Conservation (phyloP, 306 rosid species). For the Trichosanthes cucumerina region DNA sequence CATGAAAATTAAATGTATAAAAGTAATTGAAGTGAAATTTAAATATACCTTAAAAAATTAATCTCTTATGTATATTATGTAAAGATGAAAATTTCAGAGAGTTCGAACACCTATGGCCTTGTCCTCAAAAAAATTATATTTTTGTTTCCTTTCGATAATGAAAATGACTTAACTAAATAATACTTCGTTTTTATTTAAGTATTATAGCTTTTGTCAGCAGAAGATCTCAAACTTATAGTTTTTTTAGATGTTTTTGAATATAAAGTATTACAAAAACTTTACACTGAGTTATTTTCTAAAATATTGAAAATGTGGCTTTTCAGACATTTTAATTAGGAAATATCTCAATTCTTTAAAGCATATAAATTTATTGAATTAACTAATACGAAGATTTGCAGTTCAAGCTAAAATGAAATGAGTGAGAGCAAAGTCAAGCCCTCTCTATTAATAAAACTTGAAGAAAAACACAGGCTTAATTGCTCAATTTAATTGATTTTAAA, state of each 20-base stretch:
- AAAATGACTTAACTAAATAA: neutral
- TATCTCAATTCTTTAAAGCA: neutral
- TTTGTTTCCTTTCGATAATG: neutral
- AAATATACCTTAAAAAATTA: too few species aligned
- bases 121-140: too few species aligned
- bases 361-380: neutral
- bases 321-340: neutral
- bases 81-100: too few species aligned
- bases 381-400: neutral
- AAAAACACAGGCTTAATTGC: neutral
- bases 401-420: constrained; percentile 4
- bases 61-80: too few species aligned
- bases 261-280: too few species aligned
- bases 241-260: too few species aligned
- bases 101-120: too few species aligned
- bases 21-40: too few species aligned
- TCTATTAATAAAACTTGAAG: neutral
- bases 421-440: neutral
- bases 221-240: neutral
- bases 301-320: too few species aligned
- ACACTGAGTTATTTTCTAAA: too few species aligned
- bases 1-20: too few species aligned
- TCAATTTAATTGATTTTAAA: neutral
- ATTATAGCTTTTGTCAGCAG: neutral
- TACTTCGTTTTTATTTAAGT: neutral